Base-by-base conservation (phyloP, 75 land plant species). In the Sequoia sempervirens region DNA sequence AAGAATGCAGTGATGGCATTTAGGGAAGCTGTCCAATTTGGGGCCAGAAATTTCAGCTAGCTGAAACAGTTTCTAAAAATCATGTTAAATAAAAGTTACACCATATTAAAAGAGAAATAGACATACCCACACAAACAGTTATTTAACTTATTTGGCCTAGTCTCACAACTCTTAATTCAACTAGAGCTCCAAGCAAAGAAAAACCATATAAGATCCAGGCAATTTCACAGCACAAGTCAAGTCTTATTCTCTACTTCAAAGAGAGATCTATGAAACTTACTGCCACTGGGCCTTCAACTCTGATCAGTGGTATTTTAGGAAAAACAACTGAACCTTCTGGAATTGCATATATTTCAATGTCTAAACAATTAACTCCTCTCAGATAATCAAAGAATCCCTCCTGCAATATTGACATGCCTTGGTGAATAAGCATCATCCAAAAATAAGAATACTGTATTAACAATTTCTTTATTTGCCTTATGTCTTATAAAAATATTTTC, bases 291-390 rank as follows among this genome's bases (percentile, higher is more conserved):
- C 98, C 98, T 85, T 93, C 95, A 79, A 96, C 86, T 86, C 95
- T 91, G 81, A 96, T 83, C 81, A 96, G 70, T 14, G 98, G 98
- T 15, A 95, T 90, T 75, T 94, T 97, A 13, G 98, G 98, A 81
- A 96, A 96, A 84, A 93, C 97, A 84, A 93, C 93, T 9, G 95
- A 89, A 72, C 97, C 98, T 85, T 96, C 98, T 32, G 95, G 83
- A 75, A 93, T 88, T 34, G 98, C 94, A 89, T 91, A 87, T 3
- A 97, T 92, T 82, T 92, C 95, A 79, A 97, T 88, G 58, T 95
- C 95, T 17, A 94, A 90, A 84, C 99, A 97, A 74, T 95, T 88
- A 8, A 96, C 70, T 75, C 81, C 86, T 79, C 88, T 87, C 61
- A 97, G 90, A 81, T 93, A 95, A 46, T 87, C 85, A 80, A 86